Conservation (phyloP, 345 rosid species). For the Jatropha curcas region DNA sequence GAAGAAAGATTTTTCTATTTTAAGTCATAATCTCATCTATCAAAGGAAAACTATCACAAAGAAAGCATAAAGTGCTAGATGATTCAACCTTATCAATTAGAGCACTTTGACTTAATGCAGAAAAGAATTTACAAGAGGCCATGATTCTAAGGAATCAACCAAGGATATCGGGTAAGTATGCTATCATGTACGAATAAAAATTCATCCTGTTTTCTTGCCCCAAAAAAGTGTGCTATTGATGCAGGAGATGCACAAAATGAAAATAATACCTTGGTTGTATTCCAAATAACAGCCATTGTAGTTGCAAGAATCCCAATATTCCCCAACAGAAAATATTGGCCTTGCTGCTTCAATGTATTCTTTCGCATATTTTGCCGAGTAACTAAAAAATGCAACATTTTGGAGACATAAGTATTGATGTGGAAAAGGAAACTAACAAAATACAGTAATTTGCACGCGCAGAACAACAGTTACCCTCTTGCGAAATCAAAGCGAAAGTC, state of each 20-base stretch:
- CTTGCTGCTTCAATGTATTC: constrained; percentile 83
- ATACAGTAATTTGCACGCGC: neutral
- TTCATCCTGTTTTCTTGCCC: constrained; percentile 4
- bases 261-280: constrained; percentile 72
- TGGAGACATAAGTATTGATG: constrained; percentile 1
- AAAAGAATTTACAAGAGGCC: neutral
- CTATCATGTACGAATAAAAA: neutral
- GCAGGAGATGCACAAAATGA: neutral
- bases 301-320: constrained; percentile 91
- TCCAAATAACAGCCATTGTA: constrained; percentile 60
- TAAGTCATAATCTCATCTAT: neutral
- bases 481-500: constrained; percentile 96
- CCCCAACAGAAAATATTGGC: constrained; percentile 86
- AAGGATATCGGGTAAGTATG: neutral
- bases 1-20: neutral
- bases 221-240: neutral
- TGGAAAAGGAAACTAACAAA: neutral
- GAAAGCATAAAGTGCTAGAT: neutral
- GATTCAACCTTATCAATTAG: neutral
- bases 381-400: constrained; percentile 43
- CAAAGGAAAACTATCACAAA: neutral
- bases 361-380: constrained; percentile 74
- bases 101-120: neutral
- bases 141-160: neutral
- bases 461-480: constrained; percentile 55